Evolutionary conservation across 306 rosid species (phyloP).

Genomic region (Quercus suber): DNA sequence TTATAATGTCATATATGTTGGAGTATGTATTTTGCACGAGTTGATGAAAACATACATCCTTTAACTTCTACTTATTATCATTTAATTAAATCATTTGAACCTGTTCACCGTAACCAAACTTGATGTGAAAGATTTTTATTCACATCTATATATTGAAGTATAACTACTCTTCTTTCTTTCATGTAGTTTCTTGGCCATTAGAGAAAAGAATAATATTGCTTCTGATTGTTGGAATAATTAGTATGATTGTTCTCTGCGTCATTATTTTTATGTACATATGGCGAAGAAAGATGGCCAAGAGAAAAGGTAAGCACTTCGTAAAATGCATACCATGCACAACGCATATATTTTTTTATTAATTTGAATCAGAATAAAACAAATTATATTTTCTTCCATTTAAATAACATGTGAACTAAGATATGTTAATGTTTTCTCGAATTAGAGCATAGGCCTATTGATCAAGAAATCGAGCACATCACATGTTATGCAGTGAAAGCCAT

Average conservation of each 20-base stretch:
- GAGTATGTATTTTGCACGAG: too few species aligned
- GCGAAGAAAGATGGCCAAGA: conserved; percentile 4
- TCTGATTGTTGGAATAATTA: neutral
- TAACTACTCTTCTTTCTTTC: neutral
- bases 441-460: conserved; percentile 18
- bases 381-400: neutral
- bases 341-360: too few species aligned
- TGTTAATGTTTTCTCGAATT: neutral
- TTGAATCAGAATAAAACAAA: too few species aligned
- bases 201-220: neutral
- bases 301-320: neutral
- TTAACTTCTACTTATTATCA: too few species aligned
- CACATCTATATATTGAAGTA: too few species aligned
- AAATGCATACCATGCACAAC: neutral
- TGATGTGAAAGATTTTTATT: too few species aligned
- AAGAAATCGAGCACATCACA: neutral
- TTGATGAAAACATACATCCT: too few species aligned
- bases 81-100: too few species aligned
- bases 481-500: conserved; percentile 18
- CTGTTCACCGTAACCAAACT: too few species aligned
- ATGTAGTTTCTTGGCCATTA: neutral
- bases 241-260: conserved; percentile 1
- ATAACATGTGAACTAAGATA: neutral
- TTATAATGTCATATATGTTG: too few species aligned
- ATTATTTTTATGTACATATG: neutral